These are phyloP conservation scores for Magnaporthiopsis incrustans DNA, from an alignment of 2,329 filamentous ascomycete genomes.

Conservation along the genomic window DNA sequence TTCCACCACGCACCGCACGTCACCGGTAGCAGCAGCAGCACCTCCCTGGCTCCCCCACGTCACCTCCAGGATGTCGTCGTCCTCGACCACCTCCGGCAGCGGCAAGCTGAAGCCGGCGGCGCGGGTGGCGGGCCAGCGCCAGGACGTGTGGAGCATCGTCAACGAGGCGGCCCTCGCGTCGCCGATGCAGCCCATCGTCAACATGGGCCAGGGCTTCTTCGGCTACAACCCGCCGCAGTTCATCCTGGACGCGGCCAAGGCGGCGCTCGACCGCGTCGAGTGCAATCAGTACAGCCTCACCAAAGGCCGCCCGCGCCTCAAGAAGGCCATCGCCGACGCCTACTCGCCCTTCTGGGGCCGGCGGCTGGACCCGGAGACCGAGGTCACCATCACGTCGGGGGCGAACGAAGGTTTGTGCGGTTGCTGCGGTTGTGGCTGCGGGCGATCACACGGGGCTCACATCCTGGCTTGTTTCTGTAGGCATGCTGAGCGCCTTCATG, in stretches of 20 bases:
- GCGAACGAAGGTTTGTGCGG: slow-evolving; percentile 60
- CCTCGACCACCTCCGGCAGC: slow-evolving; percentile 12
- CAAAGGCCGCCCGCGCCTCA: slow-evolving; percentile 82
- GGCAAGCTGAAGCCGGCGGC: slow-evolving; percentile 31
- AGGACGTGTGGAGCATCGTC: slow-evolving; percentile 40
- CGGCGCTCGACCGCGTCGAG: slow-evolving; percentile 81
- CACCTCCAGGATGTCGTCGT: not conserved
- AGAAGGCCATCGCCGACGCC: slow-evolving; percentile 85
- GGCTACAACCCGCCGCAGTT: slow-evolving; percentile 93
- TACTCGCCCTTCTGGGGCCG: slow-evolving; percentile 87
- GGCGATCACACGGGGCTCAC: not conserved
- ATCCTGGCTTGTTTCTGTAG: slow-evolving; percentile 23
- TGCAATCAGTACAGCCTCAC: slow-evolving; percentile 99
- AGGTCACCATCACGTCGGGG: slow-evolving; percentile 90
- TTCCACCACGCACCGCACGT: not conserved
- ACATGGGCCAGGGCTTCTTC: slow-evolving; percentile 60
- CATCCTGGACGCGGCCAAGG: slow-evolving; percentile 84
- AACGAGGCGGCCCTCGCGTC: slow-evolving; percentile 44
- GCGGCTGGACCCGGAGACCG: slow-evolving; percentile 75
- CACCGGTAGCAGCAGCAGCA: no score
- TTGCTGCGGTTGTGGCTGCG: not conserved
- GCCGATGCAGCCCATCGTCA: slow-evolving; percentile 43
- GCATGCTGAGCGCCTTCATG: slow-evolving; percentile 97
- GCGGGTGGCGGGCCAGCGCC: slow-evolving; percentile 28
- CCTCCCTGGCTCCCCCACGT: not conserved